A percentile compares a stretch with the other conserved stretches of the same genome.
These are phyloP conservation scores for Stenogyne calaminthoides DNA, from an alignment of 305 asterid species.

Conservation along the genomic window DNA sequence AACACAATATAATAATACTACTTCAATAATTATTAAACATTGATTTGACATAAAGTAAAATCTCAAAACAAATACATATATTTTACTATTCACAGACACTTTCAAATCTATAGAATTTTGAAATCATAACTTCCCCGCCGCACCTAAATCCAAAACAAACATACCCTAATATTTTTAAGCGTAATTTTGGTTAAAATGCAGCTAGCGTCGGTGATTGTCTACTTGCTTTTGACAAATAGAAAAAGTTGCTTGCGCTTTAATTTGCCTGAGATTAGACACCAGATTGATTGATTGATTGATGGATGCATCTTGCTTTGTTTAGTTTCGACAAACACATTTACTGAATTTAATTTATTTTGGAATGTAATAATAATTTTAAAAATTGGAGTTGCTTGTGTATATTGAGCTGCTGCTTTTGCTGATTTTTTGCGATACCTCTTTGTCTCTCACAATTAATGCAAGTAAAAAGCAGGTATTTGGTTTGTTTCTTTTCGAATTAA, in stretches of 20 bases:
- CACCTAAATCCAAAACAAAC: no score
- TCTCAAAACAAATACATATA: no score
- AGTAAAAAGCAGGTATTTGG: conserved; percentile 23
- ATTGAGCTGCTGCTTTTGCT: not conserved
- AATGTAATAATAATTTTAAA: not conserved
- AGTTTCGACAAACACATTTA: not conserved
- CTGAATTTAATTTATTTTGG: not conserved
- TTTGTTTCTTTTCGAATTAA: conserved; percentile 26
- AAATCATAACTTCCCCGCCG: no score
- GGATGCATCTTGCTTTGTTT: conserved; percentile 13
- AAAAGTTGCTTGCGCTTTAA: not conserved
- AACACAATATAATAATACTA: no score
- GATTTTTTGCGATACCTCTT: not conserved
- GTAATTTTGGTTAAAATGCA: not conserved
- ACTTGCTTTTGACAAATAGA: conserved; percentile 23
- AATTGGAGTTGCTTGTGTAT: not conserved
- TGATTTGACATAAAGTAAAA: no score
- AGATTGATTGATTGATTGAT: conserved; percentile 37
- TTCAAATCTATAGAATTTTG: no score
- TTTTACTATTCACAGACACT: no score
- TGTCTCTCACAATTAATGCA: conserved; percentile 17
- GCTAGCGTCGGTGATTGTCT: not conserved
- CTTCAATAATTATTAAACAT: no score
- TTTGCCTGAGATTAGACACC: not conserved
- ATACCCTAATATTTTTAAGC: no score